Percentiles rank a stretch among this genome's conserved stretches.
Conservation (phyloP, 164 flowering plant species). For the Chimonanthus salicifolius region DNA sequence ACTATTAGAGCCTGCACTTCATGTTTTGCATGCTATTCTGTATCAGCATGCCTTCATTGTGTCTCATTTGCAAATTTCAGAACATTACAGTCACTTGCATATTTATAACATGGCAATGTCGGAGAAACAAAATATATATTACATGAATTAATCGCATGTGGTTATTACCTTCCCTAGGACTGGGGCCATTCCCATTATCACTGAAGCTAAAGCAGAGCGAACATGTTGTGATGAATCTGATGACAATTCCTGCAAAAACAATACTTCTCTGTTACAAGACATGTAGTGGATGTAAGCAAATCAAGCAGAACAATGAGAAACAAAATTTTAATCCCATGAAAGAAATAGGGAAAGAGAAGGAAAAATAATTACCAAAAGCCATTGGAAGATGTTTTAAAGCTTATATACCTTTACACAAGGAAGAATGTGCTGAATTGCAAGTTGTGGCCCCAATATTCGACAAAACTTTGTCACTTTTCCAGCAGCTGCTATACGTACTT, state of each 20-base stretch:
- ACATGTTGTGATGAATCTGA: conserved; percentile 98
- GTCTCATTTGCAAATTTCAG: no score
- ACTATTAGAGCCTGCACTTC: no score
- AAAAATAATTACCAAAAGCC: background rate
- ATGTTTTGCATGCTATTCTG: no score
- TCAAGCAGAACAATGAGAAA: background rate
- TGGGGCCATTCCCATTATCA: conserved; percentile 99
- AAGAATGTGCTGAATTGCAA: conserved; percentile 90
- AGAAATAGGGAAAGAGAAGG: background rate
- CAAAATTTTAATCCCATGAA: background rate
- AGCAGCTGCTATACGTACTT: conserved; percentile 97
- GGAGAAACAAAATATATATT: no score
- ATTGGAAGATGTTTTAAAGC: background rate
- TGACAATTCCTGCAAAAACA: conserved; percentile 63
- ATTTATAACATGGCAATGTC: no score
- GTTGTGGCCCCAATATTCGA: conserved; percentile 76
- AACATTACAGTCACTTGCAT: no score
- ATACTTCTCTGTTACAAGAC: background rate
- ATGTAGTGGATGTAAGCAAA: background rate
- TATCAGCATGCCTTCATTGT: no score
- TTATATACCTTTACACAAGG: conserved; percentile 93
- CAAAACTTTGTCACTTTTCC: conserved; percentile 95
- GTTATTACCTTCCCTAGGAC: conserved; percentile 78
- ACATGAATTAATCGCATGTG: background rate
- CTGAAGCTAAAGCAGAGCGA: conserved; percentile 97